These are phyloP conservation scores for Oenanthe javanica DNA, from an alignment of 140 eudicot genomes.

Conservation along the genomic window DNA sequence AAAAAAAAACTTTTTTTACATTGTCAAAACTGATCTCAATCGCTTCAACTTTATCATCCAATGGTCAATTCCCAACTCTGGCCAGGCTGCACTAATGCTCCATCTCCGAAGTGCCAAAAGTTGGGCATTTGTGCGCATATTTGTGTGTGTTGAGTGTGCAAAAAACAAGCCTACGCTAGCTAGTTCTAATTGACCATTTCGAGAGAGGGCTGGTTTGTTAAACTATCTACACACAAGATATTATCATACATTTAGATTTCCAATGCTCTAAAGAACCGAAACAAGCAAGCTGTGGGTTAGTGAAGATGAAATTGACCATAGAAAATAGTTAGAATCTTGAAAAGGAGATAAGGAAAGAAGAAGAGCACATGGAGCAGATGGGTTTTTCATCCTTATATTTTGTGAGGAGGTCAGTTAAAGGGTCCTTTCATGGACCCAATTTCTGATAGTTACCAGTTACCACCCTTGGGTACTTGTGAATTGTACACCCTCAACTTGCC, in stretches of 20 bases:
- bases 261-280: neutral
- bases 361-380: neutral
- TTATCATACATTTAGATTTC: neutral
- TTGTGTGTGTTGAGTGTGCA: too few relatives aligned
- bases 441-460: neutral
- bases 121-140: too few relatives aligned
- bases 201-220: too few relatives aligned
- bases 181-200: too few relatives aligned
- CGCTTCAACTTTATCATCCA: too few relatives aligned
- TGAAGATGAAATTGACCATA: neutral
- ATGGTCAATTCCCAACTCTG: too few relatives aligned
- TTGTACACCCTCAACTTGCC: neutral
- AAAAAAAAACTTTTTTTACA: too few relatives aligned
- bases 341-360: neutral
- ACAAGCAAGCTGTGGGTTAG: neutral
- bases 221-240: neutral
- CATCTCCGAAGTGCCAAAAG: too few relatives aligned
- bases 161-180: too few relatives aligned
- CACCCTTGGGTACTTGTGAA: neutral
- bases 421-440: constrained; percentile 12
- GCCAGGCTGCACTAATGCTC: too few relatives aligned
- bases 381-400: too few relatives aligned
- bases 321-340: constrained; percentile 1
- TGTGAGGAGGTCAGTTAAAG: constrained; percentile 14
- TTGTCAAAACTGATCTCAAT: too few relatives aligned